phyloP scores from a whole-genome alignment of 768 basidiomycete species.

The Imleria badia region DNA sequence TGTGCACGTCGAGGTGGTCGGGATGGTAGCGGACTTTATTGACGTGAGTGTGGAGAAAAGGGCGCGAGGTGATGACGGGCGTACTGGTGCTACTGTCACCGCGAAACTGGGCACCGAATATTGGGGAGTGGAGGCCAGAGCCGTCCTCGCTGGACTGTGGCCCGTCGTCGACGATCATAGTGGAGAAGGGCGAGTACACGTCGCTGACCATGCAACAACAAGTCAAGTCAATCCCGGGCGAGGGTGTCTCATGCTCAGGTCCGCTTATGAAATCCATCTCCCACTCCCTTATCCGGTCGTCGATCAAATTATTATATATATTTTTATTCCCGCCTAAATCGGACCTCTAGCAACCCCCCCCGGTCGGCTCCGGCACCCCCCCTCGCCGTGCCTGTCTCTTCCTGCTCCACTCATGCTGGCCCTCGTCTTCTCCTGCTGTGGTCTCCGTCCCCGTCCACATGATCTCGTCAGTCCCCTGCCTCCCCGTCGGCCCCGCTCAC shows the following conservation, averaged over 20 bases:
- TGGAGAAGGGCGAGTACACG: slow-evolving; percentile 57
- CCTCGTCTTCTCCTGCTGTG: slow-evolving; percentile 30
- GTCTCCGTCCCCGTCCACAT: slow-evolving; percentile 21
- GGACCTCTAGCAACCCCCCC: slow-evolving; percentile 18
- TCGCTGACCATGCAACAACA: slow-evolving; percentile 57
- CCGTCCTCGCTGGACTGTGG: slow-evolving; percentile 74
- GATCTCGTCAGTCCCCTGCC: slow-evolving; percentile 13
- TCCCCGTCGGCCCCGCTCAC: background rate
- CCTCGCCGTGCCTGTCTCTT: no score
- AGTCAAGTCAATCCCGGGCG: slow-evolving; percentile 40
- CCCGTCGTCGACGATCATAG: slow-evolving; percentile 59
- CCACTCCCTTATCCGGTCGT: slow-evolving; percentile 25
- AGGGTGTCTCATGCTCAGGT: slow-evolving; percentile 46
- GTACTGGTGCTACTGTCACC: slow-evolving; percentile 43
- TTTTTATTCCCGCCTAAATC: slow-evolving; percentile 27
- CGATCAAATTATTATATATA: slow-evolving; percentile 5
- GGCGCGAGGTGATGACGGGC: slow-evolving; percentile 46
- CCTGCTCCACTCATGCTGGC: slow-evolving; percentile 33
- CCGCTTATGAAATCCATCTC: slow-evolving; percentile 36
- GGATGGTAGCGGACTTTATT: slow-evolving; percentile 72
- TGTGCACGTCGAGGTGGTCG: slow-evolving; percentile 46
- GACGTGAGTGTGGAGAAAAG: slow-evolving; percentile 42
- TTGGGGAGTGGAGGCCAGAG: slow-evolving; percentile 73
- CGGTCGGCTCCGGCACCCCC: slow-evolving; percentile 21
- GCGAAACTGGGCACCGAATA: slow-evolving; percentile 52